These are phyloP conservation scores for Schwanniomyces yamadae DNA, from an alignment of 805 yeast genomes.

Conservation along the genomic window DNA sequence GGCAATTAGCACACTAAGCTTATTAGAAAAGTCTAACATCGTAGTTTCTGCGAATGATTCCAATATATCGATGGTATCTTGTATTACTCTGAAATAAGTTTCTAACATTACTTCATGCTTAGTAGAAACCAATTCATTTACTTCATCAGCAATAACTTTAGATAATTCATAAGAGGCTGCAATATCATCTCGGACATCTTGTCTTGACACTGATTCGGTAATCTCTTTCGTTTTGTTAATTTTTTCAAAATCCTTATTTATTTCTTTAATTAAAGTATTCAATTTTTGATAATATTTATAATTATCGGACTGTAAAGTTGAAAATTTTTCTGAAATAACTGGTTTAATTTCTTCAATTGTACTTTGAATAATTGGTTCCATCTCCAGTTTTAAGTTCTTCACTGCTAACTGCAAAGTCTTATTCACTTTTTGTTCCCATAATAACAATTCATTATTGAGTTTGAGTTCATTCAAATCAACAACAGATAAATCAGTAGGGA, in stretches of 20 bases:
- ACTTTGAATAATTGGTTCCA: constrained; percentile 24
- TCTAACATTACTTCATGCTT: constrained; percentile 26
- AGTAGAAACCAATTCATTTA: constrained; percentile 25
- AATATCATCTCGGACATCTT: constrained; percentile 37
- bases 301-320: constrained; percentile 26
- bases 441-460: constrained; percentile 29
- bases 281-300: constrained; percentile 30
- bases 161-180: constrained; percentile 22
- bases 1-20: constrained; percentile 43
- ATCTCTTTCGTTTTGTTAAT: constrained; percentile 20
- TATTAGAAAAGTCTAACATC: constrained; percentile 61
- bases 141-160: constrained; percentile 16
- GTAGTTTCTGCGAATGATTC: constrained; percentile 75
- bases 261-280: constrained; percentile 25
- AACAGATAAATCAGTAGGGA: background rate
- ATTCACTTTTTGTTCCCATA: constrained; percentile 34
- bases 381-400: constrained; percentile 30
- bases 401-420: constrained; percentile 34
- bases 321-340: constrained; percentile 24
- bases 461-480: constrained; percentile 6
- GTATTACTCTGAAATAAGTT: constrained; percentile 31
- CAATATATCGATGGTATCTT: constrained; percentile 58
- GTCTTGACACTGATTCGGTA: constrained; percentile 24
- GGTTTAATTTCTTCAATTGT: constrained; percentile 25
- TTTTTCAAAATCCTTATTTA: constrained; percentile 34